Evolutionary conservation across 1,139 yeast species (phyloP), one percentile per base, ranked within the genome.

Genomic region (Saccharomyces hybrid): DNA sequence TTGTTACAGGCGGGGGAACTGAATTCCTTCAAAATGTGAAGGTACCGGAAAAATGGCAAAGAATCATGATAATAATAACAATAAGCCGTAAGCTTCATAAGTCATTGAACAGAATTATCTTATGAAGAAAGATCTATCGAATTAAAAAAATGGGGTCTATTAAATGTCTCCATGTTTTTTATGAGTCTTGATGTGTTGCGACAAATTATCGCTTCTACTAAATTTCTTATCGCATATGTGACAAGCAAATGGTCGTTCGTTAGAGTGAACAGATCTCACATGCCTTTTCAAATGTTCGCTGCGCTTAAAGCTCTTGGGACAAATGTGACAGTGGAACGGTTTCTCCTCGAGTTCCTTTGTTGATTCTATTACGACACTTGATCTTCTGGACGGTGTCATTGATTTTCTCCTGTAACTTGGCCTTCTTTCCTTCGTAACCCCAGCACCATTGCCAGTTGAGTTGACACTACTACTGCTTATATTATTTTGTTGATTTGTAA

Each of bases 131-230:
- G 16, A n/a, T 32, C 38, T n/a, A 32, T 31, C 14, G n/a, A 23
- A 23, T 23, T 23, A 32, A 32, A 32, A 14, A n/a, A n/a, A 32
- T 32, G 16, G 38, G 14, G 8, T 11, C 8, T 13, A 13, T 11
- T 42, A 63, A 27, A 64, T 57, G 52, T 64, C 69, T 13, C 69
- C 70, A 54, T 65, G 68, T 57, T 64, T 67, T 56, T 64, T 66
- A 50, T 88, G 96, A 5, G 88, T 84, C 64, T 85, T 82, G 63
- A 86, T 75, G 71, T 87, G 95, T 72, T 86, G 95, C 48, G 86
- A 82, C 61, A 87, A 75, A 66, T 87, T 87, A 68, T 87, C 95
- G 23, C 88, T 80, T 58, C 95, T 75, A 58, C 90, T 83, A 65
- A 87, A 87, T 66, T 82, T 82, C 73, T 86, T 87, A 54, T 82